phyloP scores from a whole-genome alignment of 805 yeast genomes.

The Saturnispora ahearnii region DNA sequence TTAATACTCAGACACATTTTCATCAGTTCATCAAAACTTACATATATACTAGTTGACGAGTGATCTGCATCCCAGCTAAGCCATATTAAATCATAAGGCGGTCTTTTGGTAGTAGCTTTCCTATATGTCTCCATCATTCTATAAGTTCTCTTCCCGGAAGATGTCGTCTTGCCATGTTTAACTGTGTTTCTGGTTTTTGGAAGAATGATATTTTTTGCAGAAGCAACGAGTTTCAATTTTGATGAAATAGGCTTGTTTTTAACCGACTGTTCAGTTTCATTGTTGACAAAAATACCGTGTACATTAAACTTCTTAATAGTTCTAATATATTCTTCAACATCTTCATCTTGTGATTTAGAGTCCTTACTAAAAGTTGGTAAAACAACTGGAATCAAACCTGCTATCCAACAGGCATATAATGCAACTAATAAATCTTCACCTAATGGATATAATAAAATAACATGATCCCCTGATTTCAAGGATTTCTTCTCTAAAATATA shows the following conservation, averaged over 20 bases:
- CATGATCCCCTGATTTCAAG: slow-evolving; percentile 59
- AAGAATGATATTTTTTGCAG: slow-evolving; percentile 19
- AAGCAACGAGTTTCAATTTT: slow-evolving; percentile 39
- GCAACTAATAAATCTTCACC: slow-evolving; percentile 82
- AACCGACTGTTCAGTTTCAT: slow-evolving; percentile 59
- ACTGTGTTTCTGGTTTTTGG: slow-evolving; percentile 60
- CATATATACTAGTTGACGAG: slow-evolving; percentile 45
- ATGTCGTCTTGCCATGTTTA: slow-evolving; percentile 39
- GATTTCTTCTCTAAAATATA: slow-evolving; percentile 60
- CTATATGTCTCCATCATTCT: slow-evolving; percentile 33
- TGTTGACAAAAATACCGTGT: slow-evolving; percentile 64
- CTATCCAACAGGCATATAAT: slow-evolving; percentile 73
- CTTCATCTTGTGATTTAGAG: slow-evolving; percentile 52
- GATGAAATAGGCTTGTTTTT: slow-evolving; percentile 60
- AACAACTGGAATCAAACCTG: slow-evolving; percentile 75
- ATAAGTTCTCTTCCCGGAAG: slow-evolving; percentile 29
- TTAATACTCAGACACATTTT: slow-evolving; percentile 82
- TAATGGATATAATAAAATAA: slow-evolving; percentile 74
- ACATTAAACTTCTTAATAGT: slow-evolving; percentile 66
- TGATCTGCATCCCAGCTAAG: slow-evolving; percentile 66
- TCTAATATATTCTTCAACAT: slow-evolving; percentile 54
- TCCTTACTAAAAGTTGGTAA: slow-evolving; percentile 61
- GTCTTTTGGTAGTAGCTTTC: slow-evolving; percentile 21
- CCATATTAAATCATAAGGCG: slow-evolving; percentile 44
- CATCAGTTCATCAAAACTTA: slow-evolving; percentile 55